A percentile compares a stretch with the other conserved stretches of the same genome.
These are phyloP conservation scores for Flaveria robusta DNA, from an alignment of 129 eudicot genomes.

Conservation along the genomic window DNA sequence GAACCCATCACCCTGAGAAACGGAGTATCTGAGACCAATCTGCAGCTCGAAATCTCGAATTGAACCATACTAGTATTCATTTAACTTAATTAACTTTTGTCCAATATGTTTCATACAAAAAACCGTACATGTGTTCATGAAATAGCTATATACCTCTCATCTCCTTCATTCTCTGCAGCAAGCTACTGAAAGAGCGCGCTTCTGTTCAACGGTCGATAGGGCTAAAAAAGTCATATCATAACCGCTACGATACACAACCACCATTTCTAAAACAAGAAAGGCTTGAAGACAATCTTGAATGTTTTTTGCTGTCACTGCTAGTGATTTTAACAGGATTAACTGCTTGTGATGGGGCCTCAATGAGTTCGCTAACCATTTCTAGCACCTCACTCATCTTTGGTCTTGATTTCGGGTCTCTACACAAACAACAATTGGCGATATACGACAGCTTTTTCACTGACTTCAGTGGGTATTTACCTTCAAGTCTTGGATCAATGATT, in stretches of 20 bases:
- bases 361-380: slow-evolving; percentile 50
- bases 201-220: not conserved
- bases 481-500: slow-evolving; percentile 71
- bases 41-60: not conserved
- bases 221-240: not conserved
- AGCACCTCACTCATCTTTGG: slow-evolving; percentile 70
- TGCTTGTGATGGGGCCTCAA: slow-evolving; percentile 1
- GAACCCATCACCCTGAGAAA: too few relatives aligned
- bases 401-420: slow-evolving; percentile 47
- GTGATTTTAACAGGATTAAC: not conserved
- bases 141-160: slow-evolving; percentile 3
- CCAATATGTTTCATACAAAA: slow-evolving; percentile 2
- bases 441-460: slow-evolving; percentile 51
- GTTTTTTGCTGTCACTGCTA: not conserved
- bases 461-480: slow-evolving; percentile 38
- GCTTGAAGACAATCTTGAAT: not conserved
- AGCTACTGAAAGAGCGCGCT: not conserved
- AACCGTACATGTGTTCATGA: not conserved
- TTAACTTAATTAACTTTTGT: not conserved
- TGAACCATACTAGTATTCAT: not conserved
- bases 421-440: slow-evolving; percentile 59
- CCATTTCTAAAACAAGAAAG: slow-evolving; percentile 2
- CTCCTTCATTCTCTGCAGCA: slow-evolving; percentile 1
- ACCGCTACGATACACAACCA: not conserved
- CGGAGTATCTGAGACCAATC: not conserved